phyloP scores from a whole-genome alignment of 495 filamentous ascomycete species.

The Penicillium turbatum region DNA sequence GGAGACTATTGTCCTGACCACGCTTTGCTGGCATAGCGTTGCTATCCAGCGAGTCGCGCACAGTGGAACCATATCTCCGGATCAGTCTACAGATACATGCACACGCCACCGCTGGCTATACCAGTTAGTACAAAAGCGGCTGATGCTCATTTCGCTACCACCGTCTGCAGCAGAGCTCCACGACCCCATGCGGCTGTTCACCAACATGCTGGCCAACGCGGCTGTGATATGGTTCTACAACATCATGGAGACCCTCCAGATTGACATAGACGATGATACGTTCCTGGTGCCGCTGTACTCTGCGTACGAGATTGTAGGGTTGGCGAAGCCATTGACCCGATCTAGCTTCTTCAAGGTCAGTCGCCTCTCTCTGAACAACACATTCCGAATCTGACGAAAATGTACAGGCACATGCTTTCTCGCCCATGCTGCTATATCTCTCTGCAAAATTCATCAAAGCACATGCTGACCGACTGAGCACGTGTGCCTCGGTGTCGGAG shows the following conservation, averaged over 20 bases:
- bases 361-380: background rate
- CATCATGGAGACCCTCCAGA: background rate
- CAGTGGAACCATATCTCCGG: background rate
- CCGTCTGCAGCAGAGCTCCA: background rate
- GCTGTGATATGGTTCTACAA: conserved; percentile 6
- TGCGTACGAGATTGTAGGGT: conserved; percentile 1
- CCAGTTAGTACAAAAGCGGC: conserved; percentile 2
- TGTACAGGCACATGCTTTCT: conserved; percentile 5
- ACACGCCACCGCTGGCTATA: conserved; percentile 1
- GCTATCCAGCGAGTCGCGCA: background rate
- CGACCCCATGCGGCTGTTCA: conserved; percentile 7
- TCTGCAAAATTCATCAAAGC: conserved; percentile 4
- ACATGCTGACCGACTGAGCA: conserved; percentile 1
- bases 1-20: conserved; percentile 2
- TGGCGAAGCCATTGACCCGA: conserved; percentile 2
- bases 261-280: background rate
- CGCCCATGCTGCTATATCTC: conserved; percentile 7
- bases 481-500: background rate
- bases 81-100: background rate
- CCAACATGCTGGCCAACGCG: conserved; percentile 6
- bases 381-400: background rate
- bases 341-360: conserved; percentile 3
- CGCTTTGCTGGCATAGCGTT: conserved; percentile 6
- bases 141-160: conserved; percentile 4
- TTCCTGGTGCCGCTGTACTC: conserved; percentile 3